Conservation (phyloP, 306 rosid genomes). For the cucumber (Cucumis sativus) region Cucumber_9930_V3 NC_026660.2:27051501-27052000, state of each 20-base stretch:
- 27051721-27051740: background rate
- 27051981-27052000: background rate
- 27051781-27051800: background rate
- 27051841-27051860: background rate
- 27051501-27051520: slow-evolving; percentile 38
- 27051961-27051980: background rate
- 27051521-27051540: slow-evolving; percentile 6
- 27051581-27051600: background rate
- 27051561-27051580: slow-evolving; percentile 29
- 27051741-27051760: background rate
- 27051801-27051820: background rate
- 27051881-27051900: background rate
- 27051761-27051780: background rate
- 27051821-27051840: background rate
- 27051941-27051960: background rate
- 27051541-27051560: slow-evolving; percentile 1
- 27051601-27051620: background rate
- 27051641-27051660: background rate
- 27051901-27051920: background rate
- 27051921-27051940: background rate
- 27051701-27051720: background rate
- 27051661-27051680: background rate
- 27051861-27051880: background rate
- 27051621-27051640: background rate
- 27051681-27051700: background rate